Evolutionary conservation across 2,329 filamentous ascomycete species (phyloP), one percentile per base, ranked within the genome.

Genomic region (Huntiella bhutanensis): DNA sequence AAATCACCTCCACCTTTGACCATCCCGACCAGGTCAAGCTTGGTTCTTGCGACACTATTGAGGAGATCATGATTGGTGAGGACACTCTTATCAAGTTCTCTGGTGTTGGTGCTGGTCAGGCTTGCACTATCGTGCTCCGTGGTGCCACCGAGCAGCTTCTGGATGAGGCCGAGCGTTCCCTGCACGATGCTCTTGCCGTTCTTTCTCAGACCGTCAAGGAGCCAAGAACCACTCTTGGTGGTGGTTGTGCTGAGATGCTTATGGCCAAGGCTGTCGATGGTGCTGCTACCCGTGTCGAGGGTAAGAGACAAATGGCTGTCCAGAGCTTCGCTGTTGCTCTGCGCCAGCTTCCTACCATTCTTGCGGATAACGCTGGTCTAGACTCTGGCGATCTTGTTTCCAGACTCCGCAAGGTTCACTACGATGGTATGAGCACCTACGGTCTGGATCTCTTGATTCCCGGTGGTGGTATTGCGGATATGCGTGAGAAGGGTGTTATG

Each of bases 261-360:
- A 98, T 98, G 91, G 84, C 88, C 53, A 94, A 95, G 71, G 91
- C 91, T 5, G 91, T 98, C 16, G 88, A 95, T 59, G 82, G 82
- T 51, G 85, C 85, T 4, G 87, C 87, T 16, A 87, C 92, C 51
- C 88, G 93, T 56, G 82, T 94, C 5, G 86, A 91, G 54, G 91
- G 91, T 61, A 98, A 98, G 77, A 88, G 91, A 64, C 87, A 93
- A 55, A 71, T 95, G 57, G 91, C 91, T 2, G 88, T 96, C 15
- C 80, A 87, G 52, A 76, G 84, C 4, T 98, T 96, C 59, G 83
- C 88, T 17, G 72, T 80, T 49, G 91, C 91, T 28, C 72, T 98
- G 50, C 78, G 87, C 57, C 91, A 98, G 62, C 70, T 98, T 45
- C 91, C 91, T 5, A 98, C 91, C 6, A 96, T 96, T 53, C 74